phyloP scores from a whole-genome alignment of 768 basidiomycete genomes.

The Hebeloma cylindrosporum region DNA sequence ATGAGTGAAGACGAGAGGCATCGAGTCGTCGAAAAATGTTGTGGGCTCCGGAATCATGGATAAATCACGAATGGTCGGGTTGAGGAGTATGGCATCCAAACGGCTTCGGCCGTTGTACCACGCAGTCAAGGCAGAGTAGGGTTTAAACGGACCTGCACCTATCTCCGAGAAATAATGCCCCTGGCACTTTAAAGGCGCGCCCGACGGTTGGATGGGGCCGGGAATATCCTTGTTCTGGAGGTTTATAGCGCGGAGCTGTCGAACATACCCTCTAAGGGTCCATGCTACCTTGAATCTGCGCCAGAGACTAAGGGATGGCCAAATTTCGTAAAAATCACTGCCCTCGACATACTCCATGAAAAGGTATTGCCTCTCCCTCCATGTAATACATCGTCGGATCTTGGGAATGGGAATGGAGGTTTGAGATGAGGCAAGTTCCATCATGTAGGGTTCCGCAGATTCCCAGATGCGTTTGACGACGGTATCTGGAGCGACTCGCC shows the following conservation, averaged over 20 bases:
- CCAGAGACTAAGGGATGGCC: not conserved
- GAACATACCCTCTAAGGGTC: not conserved
- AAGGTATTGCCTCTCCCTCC: not conserved
- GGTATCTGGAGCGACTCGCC: too few relatives aligned
- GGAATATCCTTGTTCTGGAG: not conserved
- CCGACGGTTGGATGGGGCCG: too few relatives aligned
- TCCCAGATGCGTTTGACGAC: too few relatives aligned
- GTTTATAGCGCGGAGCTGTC: not conserved
- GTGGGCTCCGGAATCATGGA: too few relatives aligned
- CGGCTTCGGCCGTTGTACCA: too few relatives aligned
- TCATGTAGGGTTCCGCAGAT: too few relatives aligned
- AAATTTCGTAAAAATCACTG: not conserved
- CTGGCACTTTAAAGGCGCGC: too few relatives aligned
- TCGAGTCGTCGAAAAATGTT: conserved; percentile 5
- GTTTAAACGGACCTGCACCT: too few relatives aligned
- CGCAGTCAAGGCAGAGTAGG: too few relatives aligned
- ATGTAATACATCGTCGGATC: not conserved
- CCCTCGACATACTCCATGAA: not conserved
- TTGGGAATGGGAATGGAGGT: not conserved
- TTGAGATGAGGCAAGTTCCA: not conserved
- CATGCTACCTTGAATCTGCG: not conserved
- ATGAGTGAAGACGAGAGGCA: conserved; percentile 26
- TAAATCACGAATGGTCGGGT: too few relatives aligned
- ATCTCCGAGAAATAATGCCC: too few relatives aligned
- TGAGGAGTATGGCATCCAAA: too few relatives aligned